Base-by-base conservation (phyloP, 1,284 basidiomycete genomes). In the Papiliotrema nemorosa region DNA sequence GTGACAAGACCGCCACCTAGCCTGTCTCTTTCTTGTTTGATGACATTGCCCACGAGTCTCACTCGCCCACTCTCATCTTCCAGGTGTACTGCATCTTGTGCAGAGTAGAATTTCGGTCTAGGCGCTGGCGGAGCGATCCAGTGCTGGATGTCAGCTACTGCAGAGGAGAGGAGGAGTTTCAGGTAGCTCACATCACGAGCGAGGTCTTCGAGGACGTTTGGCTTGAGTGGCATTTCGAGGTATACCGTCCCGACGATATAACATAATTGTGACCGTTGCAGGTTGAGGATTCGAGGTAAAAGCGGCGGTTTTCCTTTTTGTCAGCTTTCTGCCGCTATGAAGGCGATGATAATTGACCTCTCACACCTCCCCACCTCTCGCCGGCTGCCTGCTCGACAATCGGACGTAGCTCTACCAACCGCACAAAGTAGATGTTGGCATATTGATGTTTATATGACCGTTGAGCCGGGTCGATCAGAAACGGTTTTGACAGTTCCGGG, bases 181-280 rank as follows among this genome's bases (percentile, higher is more conserved):
- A n/a, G n/a, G n/a, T 33, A 39, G 41, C 87, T 63, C 66, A 96
- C 94, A 66, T 98, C 91, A 67, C 89, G 81, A 13, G 86, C 90
- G 59, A 98, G 82, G 60, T 99, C 96, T 64, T 93, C 87, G 49
- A 99, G 80, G 13, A 99, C 89, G 63, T 97, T 97, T 0, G 94
- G 94, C 70, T 99, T 99, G 50, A 97, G 80, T 3, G 89, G 89
- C 96, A 98, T 97, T 55, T 96, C 88, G 82, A 96, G 86, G 73
- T 97, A 99, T 2, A 97, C 84, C 0, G 94, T 98, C 2, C 94
- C 94, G 52, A 96, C 79, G 55, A 98, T 82, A 72, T 87, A 97
- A 73, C 90, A 96, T 46, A 94, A 76, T 59, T 88, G 79, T 0
- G 86, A 86, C 62, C 89, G 88, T 44, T 84, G 78, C 3, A 98